phyloP scores from a whole-genome alignment of 1,139 yeast species.

The Protomyces arabidopsidicola region DNA sequence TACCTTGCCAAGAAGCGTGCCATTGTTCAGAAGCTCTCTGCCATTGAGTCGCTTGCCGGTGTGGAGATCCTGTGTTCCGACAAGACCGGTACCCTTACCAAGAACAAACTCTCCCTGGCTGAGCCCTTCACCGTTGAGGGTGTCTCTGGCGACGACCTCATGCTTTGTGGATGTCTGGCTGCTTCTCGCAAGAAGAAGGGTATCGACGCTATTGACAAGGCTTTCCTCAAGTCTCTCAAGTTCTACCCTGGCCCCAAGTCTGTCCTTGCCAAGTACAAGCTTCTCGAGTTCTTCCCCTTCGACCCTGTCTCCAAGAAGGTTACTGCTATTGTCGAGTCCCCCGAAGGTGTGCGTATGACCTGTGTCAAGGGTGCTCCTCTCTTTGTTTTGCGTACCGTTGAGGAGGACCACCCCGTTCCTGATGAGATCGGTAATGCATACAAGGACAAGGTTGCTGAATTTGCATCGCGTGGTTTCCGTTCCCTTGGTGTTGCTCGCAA shows the following conservation, averaged over 20 bases:
- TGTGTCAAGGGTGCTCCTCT: slow-evolving; percentile 73
- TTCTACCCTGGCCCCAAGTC: slow-evolving; percentile 59
- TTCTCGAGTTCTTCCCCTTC: slow-evolving; percentile 63
- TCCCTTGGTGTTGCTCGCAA: slow-evolving; percentile 70
- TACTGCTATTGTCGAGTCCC: slow-evolving; percentile 63
- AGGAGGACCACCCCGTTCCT: slow-evolving; percentile 63
- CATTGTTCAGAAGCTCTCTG: slow-evolving; percentile 95
- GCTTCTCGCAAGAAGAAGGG: slow-evolving; percentile 99
- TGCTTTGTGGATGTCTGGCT: slow-evolving; percentile 97
- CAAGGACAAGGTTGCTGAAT: slow-evolving; percentile 67
- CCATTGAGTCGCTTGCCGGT: slow-evolving; percentile 98
- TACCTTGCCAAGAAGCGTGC: slow-evolving; percentile 98
- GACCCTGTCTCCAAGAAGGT: slow-evolving; percentile 71
- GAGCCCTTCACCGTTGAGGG: slow-evolving; percentile 99
- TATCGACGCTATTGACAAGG: slow-evolving; percentile 96
- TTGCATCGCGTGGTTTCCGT: slow-evolving; percentile 70
- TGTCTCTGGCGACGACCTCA: slow-evolving; percentile 93
- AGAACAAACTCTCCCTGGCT: slow-evolving; percentile 91
- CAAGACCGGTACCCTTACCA: slow-evolving; percentile 98
- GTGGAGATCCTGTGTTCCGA: slow-evolving; percentile 98
- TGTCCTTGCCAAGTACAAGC: slow-evolving; percentile 62
- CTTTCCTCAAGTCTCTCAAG: slow-evolving; percentile 82
- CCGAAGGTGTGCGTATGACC: slow-evolving; percentile 61
- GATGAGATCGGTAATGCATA: slow-evolving; percentile 60
- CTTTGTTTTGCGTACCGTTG: slow-evolving; percentile 64